These are phyloP conservation scores for Ilex aquifolium DNA, from an alignment of 257 asterid species.

Conservation along the genomic window DNA sequence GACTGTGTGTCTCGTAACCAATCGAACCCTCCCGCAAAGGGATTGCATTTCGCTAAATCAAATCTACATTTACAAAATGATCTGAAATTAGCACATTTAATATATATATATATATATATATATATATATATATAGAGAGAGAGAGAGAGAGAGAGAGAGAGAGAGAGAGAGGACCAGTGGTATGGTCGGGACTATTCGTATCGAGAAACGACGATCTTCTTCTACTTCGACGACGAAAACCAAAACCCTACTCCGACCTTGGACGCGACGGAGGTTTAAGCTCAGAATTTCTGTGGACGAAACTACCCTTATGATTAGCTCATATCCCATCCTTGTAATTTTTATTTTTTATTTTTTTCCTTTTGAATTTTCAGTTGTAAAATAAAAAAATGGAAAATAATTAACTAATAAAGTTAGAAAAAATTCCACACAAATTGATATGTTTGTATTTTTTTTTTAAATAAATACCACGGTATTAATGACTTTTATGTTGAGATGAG, in stretches of 20 bases:
- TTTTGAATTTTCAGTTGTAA: no score
- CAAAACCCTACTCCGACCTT: neutral
- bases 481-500: no score
- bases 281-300: neutral
- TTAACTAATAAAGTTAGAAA: no score
- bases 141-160: neutral
- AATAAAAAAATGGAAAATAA: no score
- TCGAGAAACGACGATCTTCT: neutral
- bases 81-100: neutral
- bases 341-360: no score
- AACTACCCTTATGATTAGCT: neutral
- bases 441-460: no score
- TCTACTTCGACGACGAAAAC: neutral
- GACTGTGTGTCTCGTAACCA: neutral
- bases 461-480: no score
- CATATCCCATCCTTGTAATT: no score
- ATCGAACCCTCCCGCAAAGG: neutral
- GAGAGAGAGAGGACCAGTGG: neutral
- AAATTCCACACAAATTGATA: no score
- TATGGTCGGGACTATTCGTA: neutral
- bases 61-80: neutral
- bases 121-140: neutral
- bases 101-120: neutral
- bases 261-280: neutral
- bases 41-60: neutral